Base-by-base conservation (phyloP, 371 early-diverging fungal genomes). In the Mortierella sp. region DNA sequence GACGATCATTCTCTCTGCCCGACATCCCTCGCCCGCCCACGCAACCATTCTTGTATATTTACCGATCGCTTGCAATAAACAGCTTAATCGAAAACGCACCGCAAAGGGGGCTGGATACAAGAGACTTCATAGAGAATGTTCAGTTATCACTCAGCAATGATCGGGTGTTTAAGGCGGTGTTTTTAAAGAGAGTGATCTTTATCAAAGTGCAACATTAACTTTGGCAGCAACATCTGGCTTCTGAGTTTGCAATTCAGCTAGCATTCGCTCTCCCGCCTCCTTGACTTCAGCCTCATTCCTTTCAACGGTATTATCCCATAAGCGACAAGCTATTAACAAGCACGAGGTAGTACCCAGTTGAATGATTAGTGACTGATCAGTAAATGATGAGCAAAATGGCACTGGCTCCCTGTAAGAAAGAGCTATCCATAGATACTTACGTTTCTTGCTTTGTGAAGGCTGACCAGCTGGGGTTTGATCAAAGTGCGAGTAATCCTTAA, bases 401-500 rank as follows among this genome's bases (percentile, higher is more conserved):
- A 6, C n/a, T n/a, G n/a, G n/a, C n/a, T n/a, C n/a, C n/a, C n/a
- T n/a, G n/a, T n/a, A n/a, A 37, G 37, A 9, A 37, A 9, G 37
- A 37, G 3, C 37, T 3, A 37, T 37, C 37, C 9, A n/a, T 9
- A 9, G 37, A 9, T 37, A 58, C 74, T 61, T 70, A 82, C 81
- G 30, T 15, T 57, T 60, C 19, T 58, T 66, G 3, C 63, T 70
- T 26, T 23, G 47, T 1, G 61, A 26, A 21, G 67, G 43, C 0
- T 59, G 53, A 9, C 44, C 52, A 1, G 80, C 82, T 15, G 70
- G 68, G 7, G 68, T 62, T 25, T 74, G 71, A 43, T 75, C 72
- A 64, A 87, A 86, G 53, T 87, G 87, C 14, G 76, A 71, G 46
- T 87, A 87, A 11, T 82, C 86, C 23, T 52, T 81, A 59, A 86